phyloP scores from a whole-genome alignment of 2,329 filamentous ascomycete genomes.

The Drechslerella coelobrocha region DNA sequence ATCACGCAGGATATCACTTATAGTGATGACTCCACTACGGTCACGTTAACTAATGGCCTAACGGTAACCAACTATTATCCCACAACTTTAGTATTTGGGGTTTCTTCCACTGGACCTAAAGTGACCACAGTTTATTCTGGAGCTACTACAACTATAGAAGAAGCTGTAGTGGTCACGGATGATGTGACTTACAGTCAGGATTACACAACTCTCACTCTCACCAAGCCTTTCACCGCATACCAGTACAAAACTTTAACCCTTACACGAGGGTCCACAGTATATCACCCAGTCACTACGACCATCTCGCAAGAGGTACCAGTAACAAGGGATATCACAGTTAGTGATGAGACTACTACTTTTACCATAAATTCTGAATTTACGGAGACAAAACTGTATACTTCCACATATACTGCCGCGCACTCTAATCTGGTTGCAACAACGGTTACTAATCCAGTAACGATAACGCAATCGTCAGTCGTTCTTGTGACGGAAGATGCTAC shows the following conservation, averaged over 20 bases:
- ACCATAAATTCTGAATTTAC: constrained; percentile 18
- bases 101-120: not conserved
- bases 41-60: constrained; percentile 14
- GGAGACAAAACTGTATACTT: constrained; percentile 10
- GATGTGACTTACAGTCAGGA: constrained; percentile 25
- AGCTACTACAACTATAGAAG: constrained; percentile 17
- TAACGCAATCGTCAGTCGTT: constrained; percentile 1
- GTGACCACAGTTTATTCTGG: not conserved
- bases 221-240: constrained; percentile 15
- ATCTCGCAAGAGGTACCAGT: constrained; percentile 10
- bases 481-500: constrained; percentile 28
- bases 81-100: not conserved
- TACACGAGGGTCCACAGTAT: constrained; percentile 11
- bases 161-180: constrained; percentile 23
- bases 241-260: constrained; percentile 13
- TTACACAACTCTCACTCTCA: constrained; percentile 13
- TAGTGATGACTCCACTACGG: constrained; percentile 12
- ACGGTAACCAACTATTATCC: constrained; percentile 12
- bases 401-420: constrained; percentile 9
- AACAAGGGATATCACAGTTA: constrained; percentile 26
- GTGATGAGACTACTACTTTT: constrained; percentile 21
- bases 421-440: not conserved
- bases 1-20: constrained; percentile 7
- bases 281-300: constrained; percentile 12
- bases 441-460: constrained; percentile 14